A percentile compares a stretch with the other conserved stretches of the same genome.
Evolutionary conservation across 305 asterid species (phyloP).

Genomic region (Solanum chacoense): DNA sequence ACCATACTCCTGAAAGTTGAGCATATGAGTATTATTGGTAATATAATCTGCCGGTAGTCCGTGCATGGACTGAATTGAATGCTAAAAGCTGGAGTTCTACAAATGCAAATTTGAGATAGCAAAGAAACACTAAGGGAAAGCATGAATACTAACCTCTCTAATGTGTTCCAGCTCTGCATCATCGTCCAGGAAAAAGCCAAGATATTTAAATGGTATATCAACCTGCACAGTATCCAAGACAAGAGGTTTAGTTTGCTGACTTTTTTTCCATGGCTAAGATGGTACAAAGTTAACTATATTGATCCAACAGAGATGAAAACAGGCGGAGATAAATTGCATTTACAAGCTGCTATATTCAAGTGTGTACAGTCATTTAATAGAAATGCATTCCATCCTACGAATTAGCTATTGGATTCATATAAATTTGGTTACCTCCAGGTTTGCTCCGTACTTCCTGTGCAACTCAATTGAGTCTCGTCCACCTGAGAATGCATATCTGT

Average conservation of each 20-base stretch:
- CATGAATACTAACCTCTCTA: conserved; percentile 32
- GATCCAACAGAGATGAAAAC: neutral
- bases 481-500: conserved; percentile 89
- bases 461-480: conserved; percentile 92
- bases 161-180: conserved; percentile 70
- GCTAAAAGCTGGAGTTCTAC: neutral
- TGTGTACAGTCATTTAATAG: neutral
- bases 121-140: neutral
- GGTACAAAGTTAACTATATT: neutral
- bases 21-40: conserved; percentile 1
- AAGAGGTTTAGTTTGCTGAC: neutral
- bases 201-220: conserved; percentile 79
- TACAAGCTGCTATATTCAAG: neutral
- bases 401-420: neutral
- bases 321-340: neutral
- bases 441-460: conserved; percentile 88
- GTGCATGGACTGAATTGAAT: neutral
- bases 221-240: conserved; percentile 35
- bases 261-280: neutral
- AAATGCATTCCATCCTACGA: neutral
- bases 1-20: conserved; percentile 60
- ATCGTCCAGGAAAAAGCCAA: conserved; percentile 89
- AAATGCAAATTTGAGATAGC: neutral
- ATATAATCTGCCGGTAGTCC: neutral
- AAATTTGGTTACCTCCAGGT: conserved; percentile 61